Conservation (phyloP, 495 filamentous ascomycete genomes). For the Podospora sp. region DNA sequence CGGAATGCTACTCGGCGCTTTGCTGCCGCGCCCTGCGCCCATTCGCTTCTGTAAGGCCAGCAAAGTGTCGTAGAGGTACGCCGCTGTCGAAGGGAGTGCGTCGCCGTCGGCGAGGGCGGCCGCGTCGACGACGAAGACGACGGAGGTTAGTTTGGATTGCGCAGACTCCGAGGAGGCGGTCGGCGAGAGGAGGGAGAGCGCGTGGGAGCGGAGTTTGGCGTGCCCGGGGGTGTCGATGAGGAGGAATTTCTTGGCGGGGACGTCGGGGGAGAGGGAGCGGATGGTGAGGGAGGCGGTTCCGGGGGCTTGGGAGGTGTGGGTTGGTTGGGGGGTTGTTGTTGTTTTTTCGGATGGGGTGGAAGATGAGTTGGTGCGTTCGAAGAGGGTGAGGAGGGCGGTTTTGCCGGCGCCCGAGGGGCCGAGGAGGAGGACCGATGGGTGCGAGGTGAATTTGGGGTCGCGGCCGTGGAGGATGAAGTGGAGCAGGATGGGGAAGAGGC, state of each 20-base stretch:
- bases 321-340: slow-evolving; percentile 42
- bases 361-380: slow-evolving; percentile 44
- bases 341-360: slow-evolving; percentile 7
- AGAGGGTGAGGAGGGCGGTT: slow-evolving; percentile 79
- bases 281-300: slow-evolving; percentile 71
- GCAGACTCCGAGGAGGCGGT: slow-evolving; percentile 65
- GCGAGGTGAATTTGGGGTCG: slow-evolving; percentile 60
- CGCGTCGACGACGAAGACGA: slow-evolving; percentile 88
- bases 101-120: slow-evolving; percentile 64
- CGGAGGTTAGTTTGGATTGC: slow-evolving; percentile 62
- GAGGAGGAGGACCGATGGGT: slow-evolving; percentile 81
- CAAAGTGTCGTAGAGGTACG: slow-evolving; percentile 83
- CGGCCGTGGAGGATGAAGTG: slow-evolving; percentile 72
- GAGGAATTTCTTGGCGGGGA: slow-evolving; percentile 66
- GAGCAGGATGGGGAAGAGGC: slow-evolving; percentile 74
- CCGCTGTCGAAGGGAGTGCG: slow-evolving; percentile 38
- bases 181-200: slow-evolving; percentile 60
- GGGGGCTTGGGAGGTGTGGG: slow-evolving; percentile 82
- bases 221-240: slow-evolving; percentile 91
- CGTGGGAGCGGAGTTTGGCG: slow-evolving; percentile 78
- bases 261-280: slow-evolving; percentile 64
- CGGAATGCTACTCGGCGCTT: slow-evolving; percentile 63
- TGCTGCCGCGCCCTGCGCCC: slow-evolving; percentile 53
- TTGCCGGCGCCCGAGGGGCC: slow-evolving; percentile 88
- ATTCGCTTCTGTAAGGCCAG: slow-evolving; percentile 75